Percentiles rank a stretch among this genome's conserved stretches.
phyloP scores from a whole-genome alignment of 2,329 filamentous ascomycete species.

The Penicillium sp. region DNA sequence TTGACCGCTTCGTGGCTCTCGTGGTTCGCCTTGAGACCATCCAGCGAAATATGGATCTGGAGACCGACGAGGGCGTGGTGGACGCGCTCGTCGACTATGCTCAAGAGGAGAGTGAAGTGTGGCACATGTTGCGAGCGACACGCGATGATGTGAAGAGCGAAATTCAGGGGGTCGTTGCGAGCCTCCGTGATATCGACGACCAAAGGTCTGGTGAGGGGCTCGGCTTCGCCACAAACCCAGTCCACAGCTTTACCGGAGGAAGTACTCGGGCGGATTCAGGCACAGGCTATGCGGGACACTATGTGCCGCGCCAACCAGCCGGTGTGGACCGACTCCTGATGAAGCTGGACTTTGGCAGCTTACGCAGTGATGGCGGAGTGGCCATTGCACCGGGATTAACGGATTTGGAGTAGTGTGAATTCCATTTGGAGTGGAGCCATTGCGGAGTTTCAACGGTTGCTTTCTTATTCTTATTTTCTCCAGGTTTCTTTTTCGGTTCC shows the following conservation, averaged over 20 bases:
- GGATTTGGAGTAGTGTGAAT: constrained; percentile 8
- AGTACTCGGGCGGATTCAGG: background rate
- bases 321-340: constrained; percentile 84
- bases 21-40: constrained; percentile 73
- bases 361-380: constrained; percentile 16
- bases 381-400: constrained; percentile 14
- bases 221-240: constrained; percentile 16
- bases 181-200: constrained; percentile 62
- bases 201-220: constrained; percentile 45
- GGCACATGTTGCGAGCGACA: constrained; percentile 63
- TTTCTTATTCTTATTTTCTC: background rate
- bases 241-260: background rate
- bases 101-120: constrained; percentile 70
- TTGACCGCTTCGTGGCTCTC: constrained; percentile 80
- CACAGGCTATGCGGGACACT: constrained; percentile 41
- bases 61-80: constrained; percentile 77
- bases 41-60: constrained; percentile 76
- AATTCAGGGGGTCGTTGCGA: constrained; percentile 61
- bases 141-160: constrained; percentile 65
- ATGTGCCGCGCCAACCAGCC: constrained; percentile 70
- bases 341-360: constrained; percentile 71
- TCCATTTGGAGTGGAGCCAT: background rate
- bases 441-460: background rate
- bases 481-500: background rate
- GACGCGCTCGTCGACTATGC: constrained; percentile 71